Base-by-base conservation (phyloP, 225 moss, liverwort and hornwort species). In the Lunularia cruciata region DNA sequence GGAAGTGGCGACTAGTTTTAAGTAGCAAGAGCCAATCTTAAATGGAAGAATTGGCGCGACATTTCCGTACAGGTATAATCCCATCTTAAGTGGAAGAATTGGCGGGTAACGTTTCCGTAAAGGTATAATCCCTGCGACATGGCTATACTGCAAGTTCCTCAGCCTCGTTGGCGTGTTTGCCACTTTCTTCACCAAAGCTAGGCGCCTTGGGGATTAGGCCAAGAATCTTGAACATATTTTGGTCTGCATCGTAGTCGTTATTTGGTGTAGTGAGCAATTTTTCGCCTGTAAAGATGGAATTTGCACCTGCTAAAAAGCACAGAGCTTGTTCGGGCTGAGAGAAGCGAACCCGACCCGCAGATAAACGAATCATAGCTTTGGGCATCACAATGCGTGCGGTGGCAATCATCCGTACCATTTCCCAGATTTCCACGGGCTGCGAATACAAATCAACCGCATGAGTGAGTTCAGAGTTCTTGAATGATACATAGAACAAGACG, bases 401-500 rank as follows among this genome's bases (percentile, higher is more conserved):
- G 39, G 81, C 98, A 76, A 98, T 93, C 98, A 93, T 98, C 36
- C 89, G 83, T 1, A 98, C 74, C 98, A 98, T 98, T 79, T 98
- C 93, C 96, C 98, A 98, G 33, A 98, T 84, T 77, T 93, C 91
- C 1, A 98, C 93, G 51, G 91, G 86, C 88, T 94, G 84, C 52
- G 25, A 23, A 71, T 47, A 37, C 36, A 55, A 33, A 58, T 35
- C 10, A 65, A 67, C 30, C 16, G 14, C 14, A n/a, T n/a, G n/a
- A n/a, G n/a, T n/a, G n/a, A n/a, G n/a, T n/a, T n/a, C n/a, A n/a
- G n/a, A n/a, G n/a, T n/a, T n/a, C n/a, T n/a, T n/a, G n/a, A n/a
- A n/a, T n/a, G n/a, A n/a, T n/a, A n/a, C n/a, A n/a, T n/a, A n/a
- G n/a, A n/a, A n/a, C n/a, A n/a, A n/a, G n/a, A n/a, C n/a, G n/a